Evolutionary conservation across 306 rosid genomes (phyloP).

Genomic region (Dicorynia guianensis): DNA sequence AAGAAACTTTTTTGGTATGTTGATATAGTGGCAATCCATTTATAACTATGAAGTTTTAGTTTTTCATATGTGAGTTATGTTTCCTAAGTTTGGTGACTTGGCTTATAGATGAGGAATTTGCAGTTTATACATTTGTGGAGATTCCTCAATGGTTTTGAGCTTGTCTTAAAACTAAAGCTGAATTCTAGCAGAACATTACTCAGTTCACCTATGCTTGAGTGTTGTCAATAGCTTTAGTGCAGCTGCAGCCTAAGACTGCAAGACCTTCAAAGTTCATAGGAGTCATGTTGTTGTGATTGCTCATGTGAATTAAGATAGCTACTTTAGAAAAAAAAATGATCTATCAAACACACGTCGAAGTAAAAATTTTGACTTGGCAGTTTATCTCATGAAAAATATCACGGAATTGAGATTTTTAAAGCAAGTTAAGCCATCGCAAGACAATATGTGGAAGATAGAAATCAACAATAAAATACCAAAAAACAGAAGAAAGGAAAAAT

Average conservation of each 20-base stretch:
- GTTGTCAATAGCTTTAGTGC: neutral
- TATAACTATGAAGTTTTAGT: neutral
- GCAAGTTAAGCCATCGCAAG: neutral
- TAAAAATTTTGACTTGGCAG: neutral
- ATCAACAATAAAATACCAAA: neutral
- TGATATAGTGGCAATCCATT: neutral
- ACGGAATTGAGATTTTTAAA: neutral
- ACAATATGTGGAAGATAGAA: neutral
- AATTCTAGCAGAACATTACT: neutral
- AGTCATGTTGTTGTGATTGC: neutral
- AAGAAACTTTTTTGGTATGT: conserved; percentile 33
- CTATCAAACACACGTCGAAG: neutral
- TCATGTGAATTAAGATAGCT: neutral
- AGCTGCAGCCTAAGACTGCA: no score
- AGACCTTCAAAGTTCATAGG: neutral
- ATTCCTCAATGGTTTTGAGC: conserved; percentile 29
- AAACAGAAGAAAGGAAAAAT: no score
- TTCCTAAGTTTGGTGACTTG: conserved; percentile 20
- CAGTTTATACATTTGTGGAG: neutral
- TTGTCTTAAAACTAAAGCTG: conserved; percentile 6
- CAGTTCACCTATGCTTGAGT: neutral
- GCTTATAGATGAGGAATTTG: neutral
- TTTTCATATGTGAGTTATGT: conserved; percentile 16
- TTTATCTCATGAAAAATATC: neutral
- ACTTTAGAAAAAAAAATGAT: conserved; percentile 9